Conservation (phyloP, 768 basidiomycete species). For the Trametes coccinea region DNA sequence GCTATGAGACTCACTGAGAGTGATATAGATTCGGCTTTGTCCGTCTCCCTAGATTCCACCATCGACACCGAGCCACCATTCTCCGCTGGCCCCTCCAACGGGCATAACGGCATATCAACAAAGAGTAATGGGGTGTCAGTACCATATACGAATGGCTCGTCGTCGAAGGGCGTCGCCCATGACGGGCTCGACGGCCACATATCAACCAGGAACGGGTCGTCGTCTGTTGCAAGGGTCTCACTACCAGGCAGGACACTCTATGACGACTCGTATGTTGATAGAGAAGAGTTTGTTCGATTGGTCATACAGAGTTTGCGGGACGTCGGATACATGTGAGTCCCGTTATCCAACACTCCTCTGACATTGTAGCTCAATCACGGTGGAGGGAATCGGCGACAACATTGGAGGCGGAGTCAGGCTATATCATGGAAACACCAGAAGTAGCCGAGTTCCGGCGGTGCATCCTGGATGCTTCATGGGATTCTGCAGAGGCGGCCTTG, state of each 20-base stretch:
- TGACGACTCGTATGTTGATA: conserved; percentile 74
- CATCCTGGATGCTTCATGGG: conserved; percentile 80
- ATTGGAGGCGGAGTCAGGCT: conserved; percentile 92
- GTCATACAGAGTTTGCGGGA: conserved; percentile 89
- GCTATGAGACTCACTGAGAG: conserved; percentile 29
- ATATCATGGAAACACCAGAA: conserved; percentile 73
- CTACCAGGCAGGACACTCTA: conserved; percentile 76
- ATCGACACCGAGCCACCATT: conserved; percentile 29
- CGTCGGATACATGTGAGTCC: conserved; percentile 63
- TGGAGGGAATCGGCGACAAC: conserved; percentile 83
- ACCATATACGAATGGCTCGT: conserved; percentile 24
- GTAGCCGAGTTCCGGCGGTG: conserved; percentile 80
- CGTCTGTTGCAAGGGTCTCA: conserved; percentile 55
- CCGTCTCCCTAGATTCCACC: conserved; percentile 24
- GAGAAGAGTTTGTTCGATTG: conserved; percentile 89
- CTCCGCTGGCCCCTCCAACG: conserved; percentile 24
- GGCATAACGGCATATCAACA: conserved; percentile 25
- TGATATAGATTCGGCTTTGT: conserved; percentile 29
- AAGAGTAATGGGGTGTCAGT: conserved; percentile 28
- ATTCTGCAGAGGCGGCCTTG: conserved; percentile 71
- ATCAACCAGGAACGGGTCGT: conserved; percentile 17
- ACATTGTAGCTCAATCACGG: conserved; percentile 1
- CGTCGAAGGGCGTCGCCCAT: conserved; percentile 11
- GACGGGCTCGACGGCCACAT: conserved; percentile 18
- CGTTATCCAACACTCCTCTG: conserved; percentile 18